phyloP scores from a whole-genome alignment of 768 basidiomycete genomes.

The Lepiota venenata region DNA sequence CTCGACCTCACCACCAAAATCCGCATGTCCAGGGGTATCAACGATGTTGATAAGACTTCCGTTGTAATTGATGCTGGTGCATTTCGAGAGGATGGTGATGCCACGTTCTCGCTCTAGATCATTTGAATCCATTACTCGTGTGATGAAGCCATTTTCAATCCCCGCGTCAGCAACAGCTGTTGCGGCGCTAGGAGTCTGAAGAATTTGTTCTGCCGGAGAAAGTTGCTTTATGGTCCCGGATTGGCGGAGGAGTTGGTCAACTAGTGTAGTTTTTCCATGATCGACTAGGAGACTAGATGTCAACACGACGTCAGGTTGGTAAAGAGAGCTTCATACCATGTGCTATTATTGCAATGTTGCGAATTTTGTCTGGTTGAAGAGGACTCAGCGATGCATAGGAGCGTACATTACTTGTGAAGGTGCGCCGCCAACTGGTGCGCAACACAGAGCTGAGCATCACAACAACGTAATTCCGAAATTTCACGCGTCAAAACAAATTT shows the following conservation, averaged over 20 bases:
- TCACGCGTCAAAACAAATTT: neutral
- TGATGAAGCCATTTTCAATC: slow-evolving; percentile 32
- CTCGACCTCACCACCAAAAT: slow-evolving; percentile 63
- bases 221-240: slow-evolving; percentile 44
- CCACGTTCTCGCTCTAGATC: slow-evolving; percentile 56
- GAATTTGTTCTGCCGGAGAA: slow-evolving; percentile 31
- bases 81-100: slow-evolving; percentile 60
- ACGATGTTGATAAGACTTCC: slow-evolving; percentile 53
- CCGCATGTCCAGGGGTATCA: slow-evolving; percentile 61
- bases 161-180: slow-evolving; percentile 21
- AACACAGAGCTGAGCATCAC: neutral
- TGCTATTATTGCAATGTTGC: slow-evolving; percentile 49
- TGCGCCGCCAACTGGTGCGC: neutral
- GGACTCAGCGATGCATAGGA: slow-evolving; percentile 1
- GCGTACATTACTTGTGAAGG: neutral
- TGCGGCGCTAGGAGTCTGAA: slow-evolving; percentile 26
- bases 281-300: slow-evolving; percentile 30
- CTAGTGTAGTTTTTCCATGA: slow-evolving; percentile 51
- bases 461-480: neutral
- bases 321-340: slow-evolving; percentile 33
- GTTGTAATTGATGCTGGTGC: slow-evolving; percentile 49
- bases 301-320: too few species aligned
- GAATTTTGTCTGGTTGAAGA: slow-evolving; percentile 30
- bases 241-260: slow-evolving; percentile 49
- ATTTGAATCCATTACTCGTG: slow-evolving; percentile 50